Conservation (phyloP, 805 yeast species). For the Saccharomycopsis sp. region DNA sequence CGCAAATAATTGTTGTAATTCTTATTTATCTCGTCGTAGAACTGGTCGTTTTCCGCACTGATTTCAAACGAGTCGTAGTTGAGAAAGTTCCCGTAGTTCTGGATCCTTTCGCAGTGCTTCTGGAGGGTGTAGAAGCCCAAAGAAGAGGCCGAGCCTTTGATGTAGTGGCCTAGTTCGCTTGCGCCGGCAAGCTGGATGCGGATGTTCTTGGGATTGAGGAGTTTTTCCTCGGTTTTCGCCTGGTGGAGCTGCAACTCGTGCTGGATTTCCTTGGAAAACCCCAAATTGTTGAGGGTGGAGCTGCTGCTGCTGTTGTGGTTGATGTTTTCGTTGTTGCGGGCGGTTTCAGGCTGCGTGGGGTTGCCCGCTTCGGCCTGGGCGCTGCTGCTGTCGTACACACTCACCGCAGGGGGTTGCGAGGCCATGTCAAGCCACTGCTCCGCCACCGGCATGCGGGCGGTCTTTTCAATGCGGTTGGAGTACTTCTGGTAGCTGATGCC, state of each 20-base stretch:
- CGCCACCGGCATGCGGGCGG: conserved; percentile 15
- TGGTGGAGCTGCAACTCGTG: conserved; percentile 30
- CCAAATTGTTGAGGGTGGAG: neutral
- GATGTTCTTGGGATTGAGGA: conserved; percentile 18
- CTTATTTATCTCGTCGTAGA: conserved; percentile 7
- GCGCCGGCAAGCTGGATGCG: conserved; percentile 43
- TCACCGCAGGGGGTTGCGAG: conserved; percentile 11
- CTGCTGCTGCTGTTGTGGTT: neutral
- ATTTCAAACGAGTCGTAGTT: conserved; percentile 16
- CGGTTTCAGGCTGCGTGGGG: neutral
- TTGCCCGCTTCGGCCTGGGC: neutral
- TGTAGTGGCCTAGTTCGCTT: conserved; percentile 79
- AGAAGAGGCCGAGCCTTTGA: conserved; percentile 94
- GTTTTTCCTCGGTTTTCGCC: conserved; percentile 23
- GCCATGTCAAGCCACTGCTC: conserved; percentile 20
- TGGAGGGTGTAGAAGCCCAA: conserved; percentile 79
- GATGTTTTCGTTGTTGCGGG: neutral
- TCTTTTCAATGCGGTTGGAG: conserved; percentile 6
- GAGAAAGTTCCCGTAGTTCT: conserved; percentile 58
- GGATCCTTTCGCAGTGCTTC: conserved; percentile 86
- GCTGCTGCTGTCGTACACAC: neutral
- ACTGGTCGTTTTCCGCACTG: conserved; percentile 15
- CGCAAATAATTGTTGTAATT: conserved; percentile 14
- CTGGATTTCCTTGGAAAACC: conserved; percentile 15
- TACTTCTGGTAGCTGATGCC: conserved; percentile 14